phyloP scores from a whole-genome alignment of 2,329 filamentous ascomycete genomes.

The Chrysoporthe deuterocubensis region DNA sequence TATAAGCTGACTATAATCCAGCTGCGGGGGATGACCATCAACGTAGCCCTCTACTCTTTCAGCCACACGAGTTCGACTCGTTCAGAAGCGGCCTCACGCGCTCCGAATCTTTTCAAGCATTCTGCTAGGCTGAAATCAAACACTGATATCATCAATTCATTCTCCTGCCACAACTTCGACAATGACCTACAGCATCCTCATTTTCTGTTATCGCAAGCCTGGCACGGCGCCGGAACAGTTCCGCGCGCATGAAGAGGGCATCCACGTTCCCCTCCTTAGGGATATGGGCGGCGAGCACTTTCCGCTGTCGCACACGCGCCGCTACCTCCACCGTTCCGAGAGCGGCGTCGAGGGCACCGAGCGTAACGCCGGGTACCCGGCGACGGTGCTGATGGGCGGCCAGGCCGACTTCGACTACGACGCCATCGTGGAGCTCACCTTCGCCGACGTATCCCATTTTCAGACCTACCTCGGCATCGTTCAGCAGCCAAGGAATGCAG shows the following conservation, averaged over 20 bases:
- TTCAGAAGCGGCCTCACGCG: no score
- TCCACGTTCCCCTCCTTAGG: conserved; percentile 33
- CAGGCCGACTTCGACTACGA: conserved; percentile 31
- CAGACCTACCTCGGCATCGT: conserved; percentile 30
- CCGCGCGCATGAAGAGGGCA: conserved; percentile 33
- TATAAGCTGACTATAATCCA: no score
- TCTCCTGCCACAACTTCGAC: background rate
- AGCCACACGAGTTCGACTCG: no score
- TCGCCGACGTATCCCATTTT: conserved; percentile 30
- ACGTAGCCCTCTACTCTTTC: no score
- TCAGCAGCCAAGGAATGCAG: conserved; percentile 32
- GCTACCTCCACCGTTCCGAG: conserved; percentile 29
- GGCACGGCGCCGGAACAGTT: conserved; percentile 33
- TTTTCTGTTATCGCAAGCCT: conserved; percentile 30
- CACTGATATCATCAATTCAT: background rate
- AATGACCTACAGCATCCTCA: conserved; percentile 25
- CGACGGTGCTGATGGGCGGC: conserved; percentile 29
- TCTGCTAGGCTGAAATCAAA: background rate
- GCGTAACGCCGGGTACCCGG: conserved; percentile 26
- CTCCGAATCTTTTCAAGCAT: background rate
- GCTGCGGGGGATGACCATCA: no score
- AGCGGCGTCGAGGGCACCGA: conserved; percentile 9
- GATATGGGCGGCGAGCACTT: conserved; percentile 33
- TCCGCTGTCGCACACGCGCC: conserved; percentile 31
- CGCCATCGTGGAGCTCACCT: conserved; percentile 32